phyloP scores from a whole-genome alignment of 345 rosid genomes.

The Arabis alpina region DNA sequence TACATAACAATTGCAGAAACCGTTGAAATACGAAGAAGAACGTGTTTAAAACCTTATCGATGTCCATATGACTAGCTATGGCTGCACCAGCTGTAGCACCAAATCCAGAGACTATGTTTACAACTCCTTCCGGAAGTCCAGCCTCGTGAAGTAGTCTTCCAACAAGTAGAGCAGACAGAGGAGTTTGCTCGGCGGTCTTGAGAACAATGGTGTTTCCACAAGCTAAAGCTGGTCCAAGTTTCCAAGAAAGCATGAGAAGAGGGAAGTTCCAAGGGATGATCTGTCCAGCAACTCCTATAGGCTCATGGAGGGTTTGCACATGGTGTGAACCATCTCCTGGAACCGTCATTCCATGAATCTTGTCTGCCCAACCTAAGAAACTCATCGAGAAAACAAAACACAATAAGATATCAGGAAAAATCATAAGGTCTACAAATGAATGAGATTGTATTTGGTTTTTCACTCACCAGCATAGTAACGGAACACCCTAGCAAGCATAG shows the following conservation, averaged over 20 bases:
- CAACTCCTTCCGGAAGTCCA: constrained; percentile 91
- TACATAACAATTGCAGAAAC: not conserved
- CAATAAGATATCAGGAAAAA: constrained; percentile 9
- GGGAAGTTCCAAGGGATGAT: constrained; percentile 99
- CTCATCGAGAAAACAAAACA: constrained; percentile 1
- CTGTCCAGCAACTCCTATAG: constrained; percentile 95
- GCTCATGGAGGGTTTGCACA: constrained; percentile 87
- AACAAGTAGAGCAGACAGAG: constrained; percentile 71
- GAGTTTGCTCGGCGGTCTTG: constrained; percentile 95
- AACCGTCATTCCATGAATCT: constrained; percentile 87
- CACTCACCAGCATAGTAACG: constrained; percentile 93
- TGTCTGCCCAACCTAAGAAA: constrained; percentile 90
- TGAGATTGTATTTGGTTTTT: constrained; percentile 10
- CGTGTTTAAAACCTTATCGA: constrained; percentile 70
- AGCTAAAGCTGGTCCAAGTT: constrained; percentile 92
- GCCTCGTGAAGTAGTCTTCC: constrained; percentile 82
- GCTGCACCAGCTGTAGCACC: constrained; percentile 94
- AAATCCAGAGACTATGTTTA: constrained; percentile 84
- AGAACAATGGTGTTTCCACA: constrained; percentile 86
- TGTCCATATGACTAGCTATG: constrained; percentile 87
- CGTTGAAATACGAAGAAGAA: constrained; percentile 1
- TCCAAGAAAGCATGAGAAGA: constrained; percentile 88
- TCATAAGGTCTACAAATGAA: not conserved
- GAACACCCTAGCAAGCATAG: constrained; percentile 65
- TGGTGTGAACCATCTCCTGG: constrained; percentile 78